A percentile compares a stretch with the other conserved stretches of the same genome.
These are phyloP conservation scores for Abrus pulchellus DNA, from an alignment of 306 rosid genomes.

Conservation along the genomic window DNA sequence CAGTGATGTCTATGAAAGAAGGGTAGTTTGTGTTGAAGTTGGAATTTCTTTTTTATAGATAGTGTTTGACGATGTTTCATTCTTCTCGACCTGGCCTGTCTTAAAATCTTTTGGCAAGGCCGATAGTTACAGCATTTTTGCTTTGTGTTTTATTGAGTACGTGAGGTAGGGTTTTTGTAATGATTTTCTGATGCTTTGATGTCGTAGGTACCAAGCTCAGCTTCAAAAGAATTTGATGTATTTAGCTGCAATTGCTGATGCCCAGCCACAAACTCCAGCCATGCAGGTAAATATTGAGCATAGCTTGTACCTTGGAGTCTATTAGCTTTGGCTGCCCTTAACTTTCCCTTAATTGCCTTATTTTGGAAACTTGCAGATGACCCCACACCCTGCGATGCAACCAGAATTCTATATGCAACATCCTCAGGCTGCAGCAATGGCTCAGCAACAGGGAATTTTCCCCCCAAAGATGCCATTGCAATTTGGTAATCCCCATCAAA, in stretches of 20 bases:
- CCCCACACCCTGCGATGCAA: constrained; percentile 93
- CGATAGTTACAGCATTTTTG: neutral
- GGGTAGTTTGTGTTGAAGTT: constrained; percentile 36
- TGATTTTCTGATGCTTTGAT: constrained; percentile 36
- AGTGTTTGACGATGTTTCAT: neutral
- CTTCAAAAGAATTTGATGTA: constrained; percentile 99
- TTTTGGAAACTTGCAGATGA: constrained; percentile 69
- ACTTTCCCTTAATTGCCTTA: constrained; percentile 41
- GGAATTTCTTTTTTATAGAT: neutral
- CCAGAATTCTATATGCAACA: constrained; percentile 91
- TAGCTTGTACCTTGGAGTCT: neutral
- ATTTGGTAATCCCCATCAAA: constrained; percentile 80
- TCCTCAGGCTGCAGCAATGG: constrained; percentile 96
- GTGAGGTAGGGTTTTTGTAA: constrained; percentile 2
- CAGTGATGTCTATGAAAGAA: constrained; percentile 35
- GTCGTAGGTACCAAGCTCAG: constrained; percentile 88
- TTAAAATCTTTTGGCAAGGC: neutral
- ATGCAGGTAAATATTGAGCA: constrained; percentile 70
- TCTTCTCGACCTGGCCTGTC: neutral
- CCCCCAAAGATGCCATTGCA: constrained; percentile 84
- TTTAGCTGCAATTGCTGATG: constrained; percentile 98
- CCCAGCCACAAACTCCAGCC: constrained; percentile 89
- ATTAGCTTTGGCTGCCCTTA: neutral
- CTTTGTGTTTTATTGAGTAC: neutral
- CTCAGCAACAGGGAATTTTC: constrained; percentile 92